These are phyloP conservation scores for Podila epigama DNA, from an alignment of 192 early-diverging fungal species.

Conservation along the genomic window DNA sequence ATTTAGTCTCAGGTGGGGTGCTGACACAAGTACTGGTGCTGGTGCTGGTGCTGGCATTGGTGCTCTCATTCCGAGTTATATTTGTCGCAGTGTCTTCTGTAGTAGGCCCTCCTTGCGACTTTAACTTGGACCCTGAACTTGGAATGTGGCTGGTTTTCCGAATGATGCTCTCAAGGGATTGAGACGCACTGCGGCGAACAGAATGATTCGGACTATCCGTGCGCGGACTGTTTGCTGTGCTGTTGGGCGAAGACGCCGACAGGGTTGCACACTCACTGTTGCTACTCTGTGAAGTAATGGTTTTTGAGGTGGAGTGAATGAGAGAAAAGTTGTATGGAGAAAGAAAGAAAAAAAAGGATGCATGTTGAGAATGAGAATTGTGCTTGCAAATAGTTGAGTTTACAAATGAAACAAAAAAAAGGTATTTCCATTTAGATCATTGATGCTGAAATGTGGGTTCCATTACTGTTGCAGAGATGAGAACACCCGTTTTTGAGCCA, in stretches of 20 bases:
- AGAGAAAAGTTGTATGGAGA: background rate
- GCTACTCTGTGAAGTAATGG: background rate
- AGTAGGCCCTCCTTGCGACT: background rate
- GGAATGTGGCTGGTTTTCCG: conserved; percentile 20
- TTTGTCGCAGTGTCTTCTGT: background rate
- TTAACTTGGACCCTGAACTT: background rate
- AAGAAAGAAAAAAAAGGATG: no score
- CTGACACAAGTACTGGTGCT: background rate
- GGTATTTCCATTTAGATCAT: no score
- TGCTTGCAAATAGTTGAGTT: background rate
- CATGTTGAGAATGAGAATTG: background rate
- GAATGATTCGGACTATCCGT: background rate
- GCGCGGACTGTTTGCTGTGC: background rate
- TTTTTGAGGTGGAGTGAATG: background rate
- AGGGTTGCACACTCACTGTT: background rate
- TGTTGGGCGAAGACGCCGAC: background rate
- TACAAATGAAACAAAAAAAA: no score
- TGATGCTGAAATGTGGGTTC: background rate
- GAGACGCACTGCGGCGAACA: conserved; percentile 14
- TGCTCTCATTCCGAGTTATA: background rate
- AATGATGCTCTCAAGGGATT: conserved; percentile 30
- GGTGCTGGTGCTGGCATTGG: background rate
- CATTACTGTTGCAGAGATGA: conserved; percentile 19
- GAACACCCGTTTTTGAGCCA: conserved; percentile 4
- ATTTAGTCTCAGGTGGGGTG: background rate